phyloP scores from a whole-genome alignment of 1,284 basidiomycete species.

The Trichosporon sp. region DNA sequence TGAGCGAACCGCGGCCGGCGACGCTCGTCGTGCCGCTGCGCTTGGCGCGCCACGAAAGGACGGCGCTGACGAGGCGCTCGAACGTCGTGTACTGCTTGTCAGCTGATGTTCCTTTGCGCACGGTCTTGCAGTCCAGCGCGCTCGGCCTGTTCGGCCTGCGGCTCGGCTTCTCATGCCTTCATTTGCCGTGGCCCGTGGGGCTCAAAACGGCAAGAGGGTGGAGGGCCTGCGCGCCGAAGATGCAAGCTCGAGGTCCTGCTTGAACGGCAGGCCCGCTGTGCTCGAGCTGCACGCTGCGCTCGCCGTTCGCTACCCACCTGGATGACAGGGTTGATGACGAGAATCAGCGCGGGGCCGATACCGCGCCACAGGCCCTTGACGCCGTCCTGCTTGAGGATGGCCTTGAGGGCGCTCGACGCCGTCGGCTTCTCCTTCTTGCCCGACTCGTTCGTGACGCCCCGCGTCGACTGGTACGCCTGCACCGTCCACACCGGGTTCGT shows the following conservation, averaged over 20 bases:
- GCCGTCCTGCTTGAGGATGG: slow-evolving; percentile 75
- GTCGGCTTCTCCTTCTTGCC: slow-evolving; percentile 55
- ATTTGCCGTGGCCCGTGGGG: background rate
- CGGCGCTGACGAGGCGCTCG: slow-evolving; percentile 60
- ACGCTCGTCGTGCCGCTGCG: slow-evolving; percentile 53
- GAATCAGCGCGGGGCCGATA: slow-evolving; percentile 86
- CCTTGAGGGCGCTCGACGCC: slow-evolving; percentile 63
- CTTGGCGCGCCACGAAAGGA: slow-evolving; percentile 32
- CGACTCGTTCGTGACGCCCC: slow-evolving; percentile 29
- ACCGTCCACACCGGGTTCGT: slow-evolving; percentile 95
- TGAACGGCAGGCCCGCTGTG: too few relatives aligned
- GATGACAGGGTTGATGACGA: slow-evolving; percentile 93
- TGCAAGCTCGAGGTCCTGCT: too few relatives aligned
- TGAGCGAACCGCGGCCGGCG: slow-evolving; percentile 52
- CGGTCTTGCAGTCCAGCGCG: background rate
- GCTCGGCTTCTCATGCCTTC: background rate
- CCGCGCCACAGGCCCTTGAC: slow-evolving; percentile 83
- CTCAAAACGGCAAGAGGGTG: background rate
- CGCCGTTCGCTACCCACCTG: slow-evolving; percentile 45
- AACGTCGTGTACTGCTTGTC: slow-evolving; percentile 65
- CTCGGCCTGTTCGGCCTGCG: background rate
- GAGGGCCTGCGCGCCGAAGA: too few relatives aligned
- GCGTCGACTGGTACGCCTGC: slow-evolving; percentile 86
- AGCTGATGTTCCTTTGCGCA: background rate
- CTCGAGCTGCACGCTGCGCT: background rate